Evolutionary conservation across 2,329 filamentous ascomycete species (phyloP), one percentile per base, ranked within the genome.

Genomic region (Talaromyces sp.): DNA sequence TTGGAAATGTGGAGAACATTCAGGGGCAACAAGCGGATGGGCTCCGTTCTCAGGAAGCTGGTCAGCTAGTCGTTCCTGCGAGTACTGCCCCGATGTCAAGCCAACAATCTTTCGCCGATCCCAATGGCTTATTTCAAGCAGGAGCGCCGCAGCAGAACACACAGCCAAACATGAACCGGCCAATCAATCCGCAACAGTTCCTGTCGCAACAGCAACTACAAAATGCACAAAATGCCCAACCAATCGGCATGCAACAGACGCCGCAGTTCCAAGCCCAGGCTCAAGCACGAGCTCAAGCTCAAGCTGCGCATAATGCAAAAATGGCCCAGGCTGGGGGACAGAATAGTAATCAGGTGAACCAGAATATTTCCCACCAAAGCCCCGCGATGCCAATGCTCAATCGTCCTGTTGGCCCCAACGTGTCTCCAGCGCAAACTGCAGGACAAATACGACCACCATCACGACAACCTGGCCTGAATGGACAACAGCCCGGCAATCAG

Each of bases 41-140:
- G n/a, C 70, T 85, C 63, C 81, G 83, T 54, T 80, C 80, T 15
- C 81, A 84, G 64, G 81, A 85, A 68, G 80, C 80, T 51, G 84
- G 84, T 8, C 81, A 84, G 61, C 73, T 81, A 41, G 84, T 86
- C n/a, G 84, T 87, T 3, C 84, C 84, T 9, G 84, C 83, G 6
- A 87, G 82, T 69, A 83, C 81, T 64, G 81, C 81, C 54, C 76
- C 77, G 60, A 80, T 77, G 63, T 70, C 72, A 45, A 73, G 75
- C 46, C 66, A 68, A 19, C 70, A 70, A n/a, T 22, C 53, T 3
- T 74, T 75, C 60, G 64, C 73, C 35, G 70, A 70, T 5, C 72
- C 75, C 53, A 72, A 74, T 59, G 75, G 77, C 61, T 71, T 77
- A 67, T 70, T 76, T 39, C 67, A 69, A 53, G 64, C 70, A 25